Conservation (phyloP, 2,329 filamentous ascomycete genomes). For the Parastagonospora nodorum region DNA sequence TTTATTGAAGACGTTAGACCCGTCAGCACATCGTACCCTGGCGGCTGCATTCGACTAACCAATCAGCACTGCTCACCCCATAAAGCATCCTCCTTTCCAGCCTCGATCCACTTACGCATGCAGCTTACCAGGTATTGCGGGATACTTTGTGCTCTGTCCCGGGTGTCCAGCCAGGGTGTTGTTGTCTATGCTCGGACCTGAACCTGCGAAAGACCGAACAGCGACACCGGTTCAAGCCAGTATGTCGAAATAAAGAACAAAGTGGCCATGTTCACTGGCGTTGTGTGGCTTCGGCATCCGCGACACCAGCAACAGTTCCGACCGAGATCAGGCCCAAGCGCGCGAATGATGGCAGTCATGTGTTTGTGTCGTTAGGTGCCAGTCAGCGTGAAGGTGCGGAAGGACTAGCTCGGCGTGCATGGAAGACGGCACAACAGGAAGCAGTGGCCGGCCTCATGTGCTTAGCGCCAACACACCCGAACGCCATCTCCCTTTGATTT, state of each 20-base stretch:
- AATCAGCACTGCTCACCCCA: constrained; percentile 25
- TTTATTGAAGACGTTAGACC: constrained; percentile 22
- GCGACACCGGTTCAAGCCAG: neutral
- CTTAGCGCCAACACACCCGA: constrained; percentile 20
- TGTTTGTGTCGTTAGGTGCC: constrained; percentile 14
- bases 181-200: neutral
- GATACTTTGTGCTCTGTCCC: constrained; percentile 8
- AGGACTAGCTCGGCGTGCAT: constrained; percentile 14
- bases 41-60: constrained; percentile 18
- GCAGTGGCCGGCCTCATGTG: constrained; percentile 15
- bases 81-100: constrained; percentile 15
- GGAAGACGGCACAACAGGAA: constrained; percentile 5
- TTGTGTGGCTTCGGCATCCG: constrained; percentile 14
- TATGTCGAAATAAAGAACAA: constrained; percentile 1
- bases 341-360: constrained; percentile 20
- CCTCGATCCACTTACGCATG: constrained; percentile 10
- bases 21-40: constrained; percentile 19
- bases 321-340: constrained; percentile 16
- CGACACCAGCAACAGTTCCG: constrained; percentile 6
- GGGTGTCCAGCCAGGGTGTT: constrained; percentile 15
- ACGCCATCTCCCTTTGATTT: constrained; percentile 27
- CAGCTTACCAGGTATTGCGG: constrained; percentile 15
- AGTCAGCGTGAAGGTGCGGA: constrained; percentile 26
- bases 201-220: too few relatives aligned
- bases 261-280: constrained; percentile 9